A percentile compares a stretch with the other conserved stretches of the same genome.
Conservation (phyloP, 2,329 filamentous ascomycete genomes). For the Fusarium nurragi region DNA sequence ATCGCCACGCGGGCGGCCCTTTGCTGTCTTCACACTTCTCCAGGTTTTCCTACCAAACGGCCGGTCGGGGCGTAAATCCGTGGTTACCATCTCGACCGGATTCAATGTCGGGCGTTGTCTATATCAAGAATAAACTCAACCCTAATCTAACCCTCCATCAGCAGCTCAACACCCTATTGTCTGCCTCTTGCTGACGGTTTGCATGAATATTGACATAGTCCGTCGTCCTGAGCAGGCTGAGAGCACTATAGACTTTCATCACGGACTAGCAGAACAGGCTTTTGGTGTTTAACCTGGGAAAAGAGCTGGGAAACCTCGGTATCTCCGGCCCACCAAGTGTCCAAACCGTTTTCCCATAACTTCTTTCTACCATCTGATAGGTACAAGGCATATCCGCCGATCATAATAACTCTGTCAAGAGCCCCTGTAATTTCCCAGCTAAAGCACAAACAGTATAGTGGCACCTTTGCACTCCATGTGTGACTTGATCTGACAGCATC, state of each 20-base stretch:
- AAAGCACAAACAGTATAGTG: conserved; percentile 7
- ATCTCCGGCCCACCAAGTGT: background rate
- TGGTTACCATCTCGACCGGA: conserved; percentile 13
- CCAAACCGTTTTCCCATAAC: background rate
- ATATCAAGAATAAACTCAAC: conserved; percentile 26
- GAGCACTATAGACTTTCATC: background rate
- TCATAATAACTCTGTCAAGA: conserved; percentile 12
- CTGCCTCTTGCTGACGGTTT: conserved; percentile 8
- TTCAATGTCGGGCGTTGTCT: conserved; percentile 22
- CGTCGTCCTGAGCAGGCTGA: background rate
- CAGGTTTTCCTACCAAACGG: conserved; percentile 12
- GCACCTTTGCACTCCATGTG: conserved; percentile 15
- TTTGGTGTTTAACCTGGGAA: background rate
- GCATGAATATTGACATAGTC: conserved; percentile 18
- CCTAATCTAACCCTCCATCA: conserved; percentile 21
- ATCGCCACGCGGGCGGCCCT: conserved; percentile 12
- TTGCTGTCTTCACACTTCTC: background rate
- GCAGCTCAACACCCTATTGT: conserved; percentile 24
- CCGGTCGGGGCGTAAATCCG: conserved; percentile 23
- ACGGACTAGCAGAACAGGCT: conserved; percentile 9
- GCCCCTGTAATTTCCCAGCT: conserved; percentile 15
- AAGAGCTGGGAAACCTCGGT: conserved; percentile 17
- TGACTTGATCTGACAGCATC: conserved; percentile 22
- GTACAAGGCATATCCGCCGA: conserved; percentile 7
- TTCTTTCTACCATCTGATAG: background rate